Evolutionary conservation across 2,329 filamentous ascomycete species (phyloP), one percentile per base, ranked within the genome.

Genomic region (Cordyceps farinosa): DNA sequence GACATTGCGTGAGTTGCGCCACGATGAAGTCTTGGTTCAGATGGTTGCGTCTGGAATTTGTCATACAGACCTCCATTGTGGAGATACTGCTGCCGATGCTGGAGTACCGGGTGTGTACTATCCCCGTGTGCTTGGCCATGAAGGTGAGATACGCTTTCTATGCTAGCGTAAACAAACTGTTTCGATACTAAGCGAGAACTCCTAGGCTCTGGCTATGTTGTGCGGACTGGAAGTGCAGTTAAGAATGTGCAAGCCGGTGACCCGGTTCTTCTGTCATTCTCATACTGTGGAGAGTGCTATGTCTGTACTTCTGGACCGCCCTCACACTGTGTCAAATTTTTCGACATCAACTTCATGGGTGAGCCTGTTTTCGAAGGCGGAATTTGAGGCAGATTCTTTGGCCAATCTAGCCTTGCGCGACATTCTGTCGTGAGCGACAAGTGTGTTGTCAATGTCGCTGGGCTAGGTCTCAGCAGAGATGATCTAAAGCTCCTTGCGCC

Each of bases 31-130:
- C 2, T 72, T 84, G 2, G 78, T 85, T 3, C 79, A 82, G 48
- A 80, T 85, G 64, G 74, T 84, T 1, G 81, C 83, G 0, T 79
- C 79, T 0, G 83, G 83, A 0, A 78, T 86, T 56, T 86, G 83
- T 65, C 83, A 86, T 64, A 83, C 82, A 0, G 83, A 86, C 66
- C 68, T 83, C 10, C 70, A 79, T 34, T 77, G 82, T 58, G 80
- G 78, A 2, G 74, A 77, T 9, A 72, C 69, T 0, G 44, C 65
- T 5, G 64, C 48, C 29, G 63, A 66, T 13, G 15, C 61, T 10
- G 62, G 59, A 3, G 67, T 69, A 1, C 66, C 66, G 3, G 63
- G 51, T 3, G 66, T 67, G 13, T 66, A 61, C 27, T 69, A 68
- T 40, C 67, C 67, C 2, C 64, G 66, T 11, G 76, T 85, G 1